These are phyloP conservation scores for Trypanosoma brucei DNA, from an alignment of 208 protist species.

Conservation along the genomic window DNA sequence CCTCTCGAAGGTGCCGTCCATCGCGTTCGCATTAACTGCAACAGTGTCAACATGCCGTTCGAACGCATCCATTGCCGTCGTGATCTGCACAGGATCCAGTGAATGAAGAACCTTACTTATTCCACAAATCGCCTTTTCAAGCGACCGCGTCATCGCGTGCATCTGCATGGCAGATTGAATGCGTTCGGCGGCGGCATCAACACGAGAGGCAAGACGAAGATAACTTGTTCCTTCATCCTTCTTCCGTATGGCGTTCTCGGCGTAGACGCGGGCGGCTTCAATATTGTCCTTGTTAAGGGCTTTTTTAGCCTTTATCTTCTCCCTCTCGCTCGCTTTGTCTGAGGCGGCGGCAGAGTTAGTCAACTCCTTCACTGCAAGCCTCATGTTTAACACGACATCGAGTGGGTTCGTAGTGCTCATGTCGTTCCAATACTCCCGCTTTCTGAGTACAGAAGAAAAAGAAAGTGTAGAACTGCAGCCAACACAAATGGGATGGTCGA, in stretches of 20 bases:
- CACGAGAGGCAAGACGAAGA: constrained; percentile 90
- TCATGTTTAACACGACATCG: constrained; percentile 95
- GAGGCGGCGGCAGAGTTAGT: constrained; percentile 73
- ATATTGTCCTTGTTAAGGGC: constrained; percentile 96
- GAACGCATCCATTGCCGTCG: constrained; percentile 96
- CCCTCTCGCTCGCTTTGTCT: constrained; percentile 91
- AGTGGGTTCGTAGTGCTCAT: constrained; percentile 71
- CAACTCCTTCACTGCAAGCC: constrained; percentile 95
- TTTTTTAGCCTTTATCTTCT: constrained; percentile 91
- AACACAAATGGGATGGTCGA: too few relatives aligned
- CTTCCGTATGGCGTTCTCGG: constrained; percentile 97
- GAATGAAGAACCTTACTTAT: constrained; percentile 93
- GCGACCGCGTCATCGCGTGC: constrained; percentile 88
- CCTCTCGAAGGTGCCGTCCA: constrained; percentile 91
- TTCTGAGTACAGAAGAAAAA: too few relatives aligned
- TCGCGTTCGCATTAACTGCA: constrained; percentile 90
- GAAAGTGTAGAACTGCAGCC: too few relatives aligned
- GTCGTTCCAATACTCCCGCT: constrained; percentile 19
- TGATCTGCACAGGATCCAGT: constrained; percentile 92
- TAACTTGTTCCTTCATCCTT: constrained; percentile 95
- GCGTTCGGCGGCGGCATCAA: constrained; percentile 94
- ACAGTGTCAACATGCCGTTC: constrained; percentile 95
- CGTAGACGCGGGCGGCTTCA: constrained; percentile 97
- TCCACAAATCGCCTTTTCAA: constrained; percentile 91
- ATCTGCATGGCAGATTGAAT: constrained; percentile 94